Base-by-base conservation (phyloP, 1,284 basidiomycete species). In the Tilletia walkeri region DNA sequence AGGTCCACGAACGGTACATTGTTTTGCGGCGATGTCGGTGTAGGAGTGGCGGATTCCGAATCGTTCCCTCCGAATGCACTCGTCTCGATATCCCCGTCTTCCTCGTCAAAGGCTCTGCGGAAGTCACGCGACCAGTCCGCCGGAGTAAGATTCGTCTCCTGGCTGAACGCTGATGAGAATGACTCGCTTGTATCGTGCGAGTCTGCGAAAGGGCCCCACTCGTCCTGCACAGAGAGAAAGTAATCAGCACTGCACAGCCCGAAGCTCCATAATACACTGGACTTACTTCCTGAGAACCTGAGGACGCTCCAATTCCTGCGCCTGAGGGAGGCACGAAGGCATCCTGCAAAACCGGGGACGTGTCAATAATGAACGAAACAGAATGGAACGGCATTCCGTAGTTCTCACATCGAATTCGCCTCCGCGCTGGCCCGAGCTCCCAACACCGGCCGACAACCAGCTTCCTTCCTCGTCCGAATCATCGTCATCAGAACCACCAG, bases 141-240 rank as follows among this genome's bases (percentile, higher is more conserved):
- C 2, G 82, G 76, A n/a, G 81, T 82, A 14, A 82, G 70, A 50
- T 81, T 81, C 2, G 59, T 41, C 36, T 63, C 59, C 67, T 82
- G 76, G 10, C 77, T 72, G 34, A 75, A 76, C 3, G 59, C 9
- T 73, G 72, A 65, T 75, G 73, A 48, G 2, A 56, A 65, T 4
- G 65, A 65, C 3, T 54, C 56, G 9, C 61, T 34, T 14, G 24
- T 49, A 36, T 61, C 70, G 12, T 61, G 67, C 5, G 77, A 75
- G 59, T 81, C 81, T 4, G 80, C 74, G 67, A 82, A 82, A 9
- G 81, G 80, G 12, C 82, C 82, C 82, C 82, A 83, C 10, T 82
- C 81, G 69, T 80, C 78, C 54, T 82, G 78, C 4, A 24, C 14
- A 65, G 18, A 14, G 41, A 78, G 75, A 53, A 74, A 73, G 4